Percentiles rank a stretch among this genome's conserved stretches.
Conservation (phyloP, 1,284 basidiomycete species). For the Cerrena zonata region DNA sequence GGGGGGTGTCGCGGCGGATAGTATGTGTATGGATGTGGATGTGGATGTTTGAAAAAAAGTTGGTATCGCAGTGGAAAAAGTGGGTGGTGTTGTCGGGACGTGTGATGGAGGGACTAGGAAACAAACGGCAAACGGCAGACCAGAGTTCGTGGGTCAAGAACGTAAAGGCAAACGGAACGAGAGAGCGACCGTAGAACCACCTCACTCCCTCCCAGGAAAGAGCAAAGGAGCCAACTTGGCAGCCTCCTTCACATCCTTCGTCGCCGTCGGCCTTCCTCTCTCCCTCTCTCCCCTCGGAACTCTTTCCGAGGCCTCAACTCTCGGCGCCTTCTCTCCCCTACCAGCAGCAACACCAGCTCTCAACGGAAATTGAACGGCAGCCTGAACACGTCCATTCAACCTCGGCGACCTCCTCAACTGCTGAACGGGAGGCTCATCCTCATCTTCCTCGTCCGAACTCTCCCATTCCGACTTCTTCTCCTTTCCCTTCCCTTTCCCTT, state of each 20-base stretch:
- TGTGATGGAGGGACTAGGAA: background rate
- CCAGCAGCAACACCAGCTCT: background rate
- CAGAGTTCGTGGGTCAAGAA: background rate
- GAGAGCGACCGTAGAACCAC: background rate
- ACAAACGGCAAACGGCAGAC: background rate
- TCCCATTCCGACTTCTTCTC: constrained; percentile 16
- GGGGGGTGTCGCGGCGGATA: constrained; percentile 7
- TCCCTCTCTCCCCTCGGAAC: background rate
- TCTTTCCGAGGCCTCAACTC: background rate
- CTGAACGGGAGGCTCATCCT: background rate
- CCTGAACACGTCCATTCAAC: background rate
- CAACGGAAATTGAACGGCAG: background rate
- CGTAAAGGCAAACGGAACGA: background rate
- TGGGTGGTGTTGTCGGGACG: background rate
- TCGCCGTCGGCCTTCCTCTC: background rate
- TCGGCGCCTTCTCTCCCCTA: background rate
- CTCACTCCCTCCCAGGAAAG: background rate
- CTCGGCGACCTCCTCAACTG: background rate
- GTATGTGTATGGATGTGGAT: constrained; percentile 2
- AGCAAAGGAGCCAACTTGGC: constrained; percentile 1
- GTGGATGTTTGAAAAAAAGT: background rate
- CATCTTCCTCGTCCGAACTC: constrained; percentile 19
- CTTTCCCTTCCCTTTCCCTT: constrained; percentile 8
- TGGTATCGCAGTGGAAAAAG: constrained; percentile 6
- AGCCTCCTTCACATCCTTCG: background rate